phyloP scores from a whole-genome alignment of 192 early-diverging fungal genomes.

The Coemansia erecta region DNA sequence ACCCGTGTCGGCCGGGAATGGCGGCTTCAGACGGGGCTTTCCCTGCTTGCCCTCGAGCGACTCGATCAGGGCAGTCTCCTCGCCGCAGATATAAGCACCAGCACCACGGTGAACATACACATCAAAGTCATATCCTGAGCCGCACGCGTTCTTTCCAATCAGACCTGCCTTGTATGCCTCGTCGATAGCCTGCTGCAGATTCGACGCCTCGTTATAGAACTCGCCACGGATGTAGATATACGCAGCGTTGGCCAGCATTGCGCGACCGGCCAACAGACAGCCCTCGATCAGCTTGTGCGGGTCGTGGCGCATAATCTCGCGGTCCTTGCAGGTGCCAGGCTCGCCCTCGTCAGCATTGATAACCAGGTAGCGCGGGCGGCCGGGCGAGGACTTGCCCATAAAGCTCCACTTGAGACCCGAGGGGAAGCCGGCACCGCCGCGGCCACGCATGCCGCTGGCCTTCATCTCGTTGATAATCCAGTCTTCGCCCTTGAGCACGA shows the following conservation, averaged over 20 bases:
- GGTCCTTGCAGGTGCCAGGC: slow-evolving; percentile 98
- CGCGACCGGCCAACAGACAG: slow-evolving; percentile 90
- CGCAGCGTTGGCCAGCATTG: slow-evolving; percentile 96
- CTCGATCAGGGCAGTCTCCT: slow-evolving; percentile 88
- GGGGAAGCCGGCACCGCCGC: slow-evolving; percentile 98
- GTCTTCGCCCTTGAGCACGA: slow-evolving; percentile 90
- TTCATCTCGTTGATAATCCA: slow-evolving; percentile 99
- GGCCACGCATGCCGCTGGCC: slow-evolving; percentile 85
- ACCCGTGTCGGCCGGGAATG: slow-evolving; percentile 98
- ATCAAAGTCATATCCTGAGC: slow-evolving; percentile 94
- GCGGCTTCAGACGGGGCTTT: slow-evolving; percentile 98
- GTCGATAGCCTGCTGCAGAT: slow-evolving; percentile 91
- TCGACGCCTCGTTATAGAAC: slow-evolving; percentile 94
- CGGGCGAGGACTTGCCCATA: slow-evolving; percentile 92
- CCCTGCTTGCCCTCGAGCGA: slow-evolving; percentile 95
- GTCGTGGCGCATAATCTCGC: slow-evolving; percentile 92
- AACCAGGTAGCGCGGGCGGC: slow-evolving; percentile 90
- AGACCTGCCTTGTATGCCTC: slow-evolving; percentile 96
- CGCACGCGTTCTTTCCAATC: slow-evolving; percentile 99
- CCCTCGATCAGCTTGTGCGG: slow-evolving; percentile 98
- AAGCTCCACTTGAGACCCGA: slow-evolving; percentile 99
- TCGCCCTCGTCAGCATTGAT: slow-evolving; percentile 99
- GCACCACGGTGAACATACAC: slow-evolving; percentile 97
- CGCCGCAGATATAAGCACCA: slow-evolving; percentile 97
- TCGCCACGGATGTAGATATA: slow-evolving; percentile 98